Percentiles rank a stretch among this genome's conserved stretches.
Evolutionary conservation across 2,329 filamentous ascomycete species (phyloP).

Genomic region (Aulographum hederae): DNA sequence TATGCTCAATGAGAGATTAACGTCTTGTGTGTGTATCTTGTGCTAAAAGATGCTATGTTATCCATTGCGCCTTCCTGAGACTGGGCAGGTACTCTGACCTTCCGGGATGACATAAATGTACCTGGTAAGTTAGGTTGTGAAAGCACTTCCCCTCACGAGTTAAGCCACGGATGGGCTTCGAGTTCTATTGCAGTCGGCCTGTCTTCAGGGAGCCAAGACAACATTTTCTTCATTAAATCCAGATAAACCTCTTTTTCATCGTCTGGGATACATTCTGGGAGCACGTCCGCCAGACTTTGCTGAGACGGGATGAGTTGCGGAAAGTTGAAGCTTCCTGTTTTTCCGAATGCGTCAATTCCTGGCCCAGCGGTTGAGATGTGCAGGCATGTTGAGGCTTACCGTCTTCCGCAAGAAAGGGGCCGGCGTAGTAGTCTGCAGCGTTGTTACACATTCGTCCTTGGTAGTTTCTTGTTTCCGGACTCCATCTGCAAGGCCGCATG

Average conservation of each 20-base stretch:
- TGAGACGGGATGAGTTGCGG: background rate
- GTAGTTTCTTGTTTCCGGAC: background rate
- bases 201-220: slow-evolving; percentile 21
- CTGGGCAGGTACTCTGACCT: too few relatives aligned
- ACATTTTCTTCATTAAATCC: slow-evolving; percentile 17
- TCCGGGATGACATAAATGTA: too few relatives aligned
- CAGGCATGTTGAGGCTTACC: background rate
- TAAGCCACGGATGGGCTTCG: slow-evolving; percentile 16
- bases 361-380: background rate
- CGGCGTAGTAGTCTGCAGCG: background rate
- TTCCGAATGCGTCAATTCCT: background rate
- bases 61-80: too few relatives aligned
- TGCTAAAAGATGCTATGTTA: too few relatives aligned
- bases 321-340: too few relatives aligned
- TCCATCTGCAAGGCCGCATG: background rate
- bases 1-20: too few relatives aligned
- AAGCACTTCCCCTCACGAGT: too few relatives aligned
- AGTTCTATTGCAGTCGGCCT: slow-evolving; percentile 18
- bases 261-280: slow-evolving; percentile 7
- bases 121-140: too few relatives aligned
- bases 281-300: background rate
- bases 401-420: background rate
- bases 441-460: background rate
- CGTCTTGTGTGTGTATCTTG: too few relatives aligned
- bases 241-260: slow-evolving; percentile 16